Evolutionary conservation across 768 basidiomycete species (phyloP).

Genomic region (Crepidotus variabilis): DNA sequence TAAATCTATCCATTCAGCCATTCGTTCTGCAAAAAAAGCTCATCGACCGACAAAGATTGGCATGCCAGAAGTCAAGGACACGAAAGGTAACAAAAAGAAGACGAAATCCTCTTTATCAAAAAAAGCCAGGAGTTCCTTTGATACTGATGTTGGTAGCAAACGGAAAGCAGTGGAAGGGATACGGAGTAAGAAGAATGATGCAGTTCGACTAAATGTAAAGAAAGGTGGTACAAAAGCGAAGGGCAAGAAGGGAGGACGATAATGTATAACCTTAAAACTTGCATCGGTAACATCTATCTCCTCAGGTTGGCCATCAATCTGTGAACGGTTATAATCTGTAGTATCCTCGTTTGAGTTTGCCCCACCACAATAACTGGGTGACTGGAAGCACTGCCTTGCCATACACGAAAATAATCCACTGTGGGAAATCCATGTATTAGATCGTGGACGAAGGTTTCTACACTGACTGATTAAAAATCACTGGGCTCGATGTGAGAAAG

Average conservation of each 20-base stretch:
- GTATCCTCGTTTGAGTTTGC: too few species aligned
- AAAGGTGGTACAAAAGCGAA: constrained; percentile 3
- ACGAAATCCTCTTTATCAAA: constrained; percentile 32
- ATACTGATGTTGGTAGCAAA: constrained; percentile 53
- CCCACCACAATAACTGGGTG: too few species aligned
- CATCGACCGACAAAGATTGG: constrained; percentile 74
- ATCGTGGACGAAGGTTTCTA: too few species aligned
- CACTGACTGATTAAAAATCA: too few species aligned
- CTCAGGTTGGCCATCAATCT: too few species aligned
- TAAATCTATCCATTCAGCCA: constrained; percentile 62
- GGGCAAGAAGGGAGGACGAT: background rate
- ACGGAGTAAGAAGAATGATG: constrained; percentile 59
- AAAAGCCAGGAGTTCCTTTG: constrained; percentile 42
- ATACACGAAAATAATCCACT: too few species aligned
- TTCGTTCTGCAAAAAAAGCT: constrained; percentile 85
- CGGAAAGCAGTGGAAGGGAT: constrained; percentile 49
- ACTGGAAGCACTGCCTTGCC: too few species aligned
- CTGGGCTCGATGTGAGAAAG: too few species aligned
- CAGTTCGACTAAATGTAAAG: constrained; percentile 47
- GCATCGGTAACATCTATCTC: too few species aligned
- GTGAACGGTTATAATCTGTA: too few species aligned
- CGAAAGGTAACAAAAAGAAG: constrained; percentile 27
- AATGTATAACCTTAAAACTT: too few species aligned
- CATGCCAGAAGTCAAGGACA: constrained; percentile 30
- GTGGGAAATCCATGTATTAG: too few species aligned